phyloP scores from a whole-genome alignment of 768 basidiomycete species.

The Clavaria fumosa region DNA sequence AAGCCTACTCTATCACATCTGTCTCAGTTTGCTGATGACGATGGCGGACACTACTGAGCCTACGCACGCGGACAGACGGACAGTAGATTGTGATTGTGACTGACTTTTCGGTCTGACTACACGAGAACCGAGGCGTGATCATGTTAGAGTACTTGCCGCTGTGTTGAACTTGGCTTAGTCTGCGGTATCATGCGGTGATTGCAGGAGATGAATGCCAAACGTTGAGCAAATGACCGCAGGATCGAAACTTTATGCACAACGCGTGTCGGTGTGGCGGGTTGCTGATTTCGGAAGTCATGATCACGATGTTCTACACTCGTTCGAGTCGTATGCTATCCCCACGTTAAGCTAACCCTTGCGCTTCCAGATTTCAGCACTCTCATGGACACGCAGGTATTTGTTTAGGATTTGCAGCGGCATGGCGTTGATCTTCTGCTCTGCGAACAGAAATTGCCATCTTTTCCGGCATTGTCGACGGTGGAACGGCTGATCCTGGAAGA shows the following conservation, averaged over 20 bases:
- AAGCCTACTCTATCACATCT: constrained; percentile 39
- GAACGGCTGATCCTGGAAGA: constrained; percentile 67
- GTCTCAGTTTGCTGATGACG: constrained; percentile 4
- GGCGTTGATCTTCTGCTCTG: neutral
- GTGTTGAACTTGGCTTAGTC: too few species aligned
- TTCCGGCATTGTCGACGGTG: constrained; percentile 58
- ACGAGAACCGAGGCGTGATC: constrained; percentile 68
- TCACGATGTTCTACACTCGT: too few species aligned
- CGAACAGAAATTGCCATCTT: constrained; percentile 45
- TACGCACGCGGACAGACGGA: constrained; percentile 52
- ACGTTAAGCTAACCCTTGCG: too few species aligned
- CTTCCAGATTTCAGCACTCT: too few species aligned
- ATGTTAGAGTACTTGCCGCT: too few species aligned
- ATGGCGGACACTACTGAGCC: constrained; percentile 4
- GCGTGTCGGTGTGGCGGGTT: too few species aligned
- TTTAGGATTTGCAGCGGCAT: neutral
- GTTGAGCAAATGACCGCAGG: too few species aligned
- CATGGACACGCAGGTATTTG: constrained; percentile 36
- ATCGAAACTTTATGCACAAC: too few species aligned
- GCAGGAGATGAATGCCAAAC: too few species aligned
- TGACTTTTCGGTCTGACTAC: constrained; percentile 42
- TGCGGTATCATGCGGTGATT: too few species aligned
- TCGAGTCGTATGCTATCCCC: too few species aligned
- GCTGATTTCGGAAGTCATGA: too few species aligned
- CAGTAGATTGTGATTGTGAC: constrained; percentile 50